Conservation (phyloP, 2,329 filamentous ascomycete species). For the Sarocladium brachiariae region DNA sequence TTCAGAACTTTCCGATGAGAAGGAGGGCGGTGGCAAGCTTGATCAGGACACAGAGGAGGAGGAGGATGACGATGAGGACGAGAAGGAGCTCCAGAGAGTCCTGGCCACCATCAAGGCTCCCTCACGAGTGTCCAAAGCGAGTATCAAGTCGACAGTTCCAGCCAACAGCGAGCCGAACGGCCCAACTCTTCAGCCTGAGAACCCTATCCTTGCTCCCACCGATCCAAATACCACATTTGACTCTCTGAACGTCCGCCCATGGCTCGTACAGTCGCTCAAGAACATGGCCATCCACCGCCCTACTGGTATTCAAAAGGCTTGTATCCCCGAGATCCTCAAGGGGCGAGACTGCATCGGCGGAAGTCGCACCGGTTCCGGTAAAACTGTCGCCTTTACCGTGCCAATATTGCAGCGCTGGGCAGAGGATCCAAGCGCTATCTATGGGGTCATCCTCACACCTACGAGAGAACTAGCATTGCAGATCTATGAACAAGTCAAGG, state of each 20-base stretch:
- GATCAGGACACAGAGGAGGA: constrained; percentile 20
- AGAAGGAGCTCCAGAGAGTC: constrained; percentile 24
- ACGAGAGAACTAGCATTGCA: constrained; percentile 89
- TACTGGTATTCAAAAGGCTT: constrained; percentile 86
- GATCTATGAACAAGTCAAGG: constrained; percentile 93
- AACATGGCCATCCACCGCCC: constrained; percentile 78
- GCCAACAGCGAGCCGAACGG: constrained; percentile 12
- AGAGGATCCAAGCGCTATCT: constrained; percentile 86
- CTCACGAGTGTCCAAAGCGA: constrained; percentile 42
- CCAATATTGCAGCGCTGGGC: constrained; percentile 93
- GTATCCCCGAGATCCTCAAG: constrained; percentile 86
- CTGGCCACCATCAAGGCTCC: constrained; percentile 42
- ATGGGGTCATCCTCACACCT: constrained; percentile 80
- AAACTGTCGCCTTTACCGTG: constrained; percentile 92
- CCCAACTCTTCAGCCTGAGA: constrained; percentile 15
- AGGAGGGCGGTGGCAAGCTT: constrained; percentile 17
- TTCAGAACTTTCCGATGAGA: constrained; percentile 19
- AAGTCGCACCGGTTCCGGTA: constrained; percentile 90
- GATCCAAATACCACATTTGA: constrained; percentile 61
- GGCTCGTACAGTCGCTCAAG: constrained; percentile 75
- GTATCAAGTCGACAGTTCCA: constrained; percentile 14
- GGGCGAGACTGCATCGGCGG: constrained; percentile 93
- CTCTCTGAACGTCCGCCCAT: constrained; percentile 67
- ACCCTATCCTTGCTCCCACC: constrained; percentile 41
- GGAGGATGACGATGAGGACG: constrained; percentile 26